phyloP scores from a whole-genome alignment of 495 filamentous ascomycete genomes.

The Apodospora peruviana region DNA sequence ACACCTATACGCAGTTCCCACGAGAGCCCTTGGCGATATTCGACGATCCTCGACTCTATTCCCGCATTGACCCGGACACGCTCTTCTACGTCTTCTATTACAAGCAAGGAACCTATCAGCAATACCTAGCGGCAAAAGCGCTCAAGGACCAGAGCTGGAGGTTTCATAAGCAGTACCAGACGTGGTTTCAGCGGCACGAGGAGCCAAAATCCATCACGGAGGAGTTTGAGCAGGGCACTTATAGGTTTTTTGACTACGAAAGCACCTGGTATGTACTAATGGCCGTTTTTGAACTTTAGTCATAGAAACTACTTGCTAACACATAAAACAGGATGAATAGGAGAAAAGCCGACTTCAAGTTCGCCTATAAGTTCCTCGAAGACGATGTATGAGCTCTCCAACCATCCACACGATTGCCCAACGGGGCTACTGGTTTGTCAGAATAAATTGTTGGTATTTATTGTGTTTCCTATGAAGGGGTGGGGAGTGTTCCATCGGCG shows the following conservation, averaged over 20 bases:
- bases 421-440: neutral
- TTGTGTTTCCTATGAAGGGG: too few species aligned
- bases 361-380: conserved; percentile 82
- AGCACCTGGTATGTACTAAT: conserved; percentile 80
- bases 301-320: neutral
- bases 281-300: neutral
- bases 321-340: conserved; percentile 86
- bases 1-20: conserved; percentile 80
- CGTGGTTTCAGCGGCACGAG: conserved; percentile 97
- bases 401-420: too few species aligned
- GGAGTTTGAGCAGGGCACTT: conserved; percentile 96
- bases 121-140: conserved; percentile 93
- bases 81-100: conserved; percentile 99
- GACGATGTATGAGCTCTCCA: conserved; percentile 10
- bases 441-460: too few species aligned
- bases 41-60: conserved; percentile 82
- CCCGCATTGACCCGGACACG: conserved; percentile 86
- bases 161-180: conserved; percentile 99
- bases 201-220: conserved; percentile 98
- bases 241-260: conserved; percentile 99
- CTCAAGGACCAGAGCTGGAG: conserved; percentile 96
- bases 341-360: conserved; percentile 96
- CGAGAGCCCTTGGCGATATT: conserved; percentile 86
- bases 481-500: too few species aligned
- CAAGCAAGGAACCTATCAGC: conserved; percentile 90